Conservation (phyloP, 768 basidiomycete species). For the Rhodotorula sphaerocarpa region DNA sequence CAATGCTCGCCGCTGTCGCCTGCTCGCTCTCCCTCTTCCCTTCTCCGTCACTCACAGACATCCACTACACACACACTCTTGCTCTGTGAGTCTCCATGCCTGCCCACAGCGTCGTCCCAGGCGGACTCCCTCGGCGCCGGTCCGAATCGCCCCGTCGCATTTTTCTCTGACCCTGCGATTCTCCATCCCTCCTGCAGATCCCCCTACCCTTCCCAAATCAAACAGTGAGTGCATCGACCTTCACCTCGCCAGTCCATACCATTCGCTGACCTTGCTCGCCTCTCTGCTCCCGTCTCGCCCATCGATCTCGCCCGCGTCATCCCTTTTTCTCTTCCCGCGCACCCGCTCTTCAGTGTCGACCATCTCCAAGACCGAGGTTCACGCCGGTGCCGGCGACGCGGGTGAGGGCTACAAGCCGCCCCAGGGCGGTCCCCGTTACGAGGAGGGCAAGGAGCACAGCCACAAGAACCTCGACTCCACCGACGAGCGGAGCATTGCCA, state of each 20-base stretch:
- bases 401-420: conserved; percentile 25
- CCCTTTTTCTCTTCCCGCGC: neutral
- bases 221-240: no score
- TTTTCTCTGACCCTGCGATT: no score
- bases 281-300: no score
- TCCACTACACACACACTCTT: neutral
- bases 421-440: conserved; percentile 6
- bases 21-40: conserved; percentile 2
- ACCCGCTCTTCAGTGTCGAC: conserved; percentile 8
- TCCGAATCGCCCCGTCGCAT: no score
- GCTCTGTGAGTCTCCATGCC: no score
- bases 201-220: no score
- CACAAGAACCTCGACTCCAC: conserved; percentile 24
- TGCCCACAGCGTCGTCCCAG: no score
- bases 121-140: no score
- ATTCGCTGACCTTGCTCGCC: no score
- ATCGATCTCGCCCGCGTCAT: neutral
- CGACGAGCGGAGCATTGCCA: conserved; percentile 20
- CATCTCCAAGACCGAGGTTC: conserved; percentile 22
- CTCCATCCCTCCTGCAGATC: no score
- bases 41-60: neutral
- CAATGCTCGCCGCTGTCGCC: no score
- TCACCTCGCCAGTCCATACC: no score
- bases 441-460: conserved; percentile 28
- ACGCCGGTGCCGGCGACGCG: conserved; percentile 30